Evolutionary conservation across 805 yeast genomes (phyloP).

Genomic region (Myxozyma melibiosi): DNA sequence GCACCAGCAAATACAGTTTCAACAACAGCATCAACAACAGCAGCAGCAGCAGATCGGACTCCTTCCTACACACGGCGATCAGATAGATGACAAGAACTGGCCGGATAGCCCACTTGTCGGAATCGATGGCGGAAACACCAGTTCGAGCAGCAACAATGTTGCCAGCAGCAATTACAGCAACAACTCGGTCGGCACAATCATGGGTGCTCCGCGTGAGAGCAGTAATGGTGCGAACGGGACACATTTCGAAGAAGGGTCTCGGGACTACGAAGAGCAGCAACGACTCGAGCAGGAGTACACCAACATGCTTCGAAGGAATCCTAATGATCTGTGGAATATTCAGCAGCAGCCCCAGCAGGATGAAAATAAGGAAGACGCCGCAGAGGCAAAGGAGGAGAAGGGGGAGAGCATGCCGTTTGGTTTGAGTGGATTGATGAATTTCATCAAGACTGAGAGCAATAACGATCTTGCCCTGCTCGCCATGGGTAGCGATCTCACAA

Average conservation of each 20-base stretch:
- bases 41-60: conserved; percentile 16
- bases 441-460: conserved; percentile 61
- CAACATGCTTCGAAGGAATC: conserved; percentile 10
- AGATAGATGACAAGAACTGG: conserved; percentile 17
- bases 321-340: conserved; percentile 4
- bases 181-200: conserved; percentile 3
- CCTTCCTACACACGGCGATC: conserved; percentile 2
- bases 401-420: conserved; percentile 66
- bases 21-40: conserved; percentile 17
- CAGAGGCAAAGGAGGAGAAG: not conserved
- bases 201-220: conserved; percentile 1
- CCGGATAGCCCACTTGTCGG: conserved; percentile 12
- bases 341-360: conserved; percentile 4
- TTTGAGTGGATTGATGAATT: conserved; percentile 60
- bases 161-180: not conserved
- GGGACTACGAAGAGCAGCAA: conserved; percentile 16
- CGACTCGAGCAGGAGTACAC: conserved; percentile 17
- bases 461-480: conserved; percentile 67
- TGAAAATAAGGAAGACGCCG: not conserved
- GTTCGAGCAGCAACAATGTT: not conserved
- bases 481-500: conserved; percentile 71
- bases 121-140: not conserved
- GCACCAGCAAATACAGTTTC: conserved; percentile 19
- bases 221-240: conserved; percentile 1
- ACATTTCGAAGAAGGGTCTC: conserved; percentile 10